Base-by-base conservation (phyloP, 1,139 yeast species). In the Sugiyamaella castrensis region DNA sequence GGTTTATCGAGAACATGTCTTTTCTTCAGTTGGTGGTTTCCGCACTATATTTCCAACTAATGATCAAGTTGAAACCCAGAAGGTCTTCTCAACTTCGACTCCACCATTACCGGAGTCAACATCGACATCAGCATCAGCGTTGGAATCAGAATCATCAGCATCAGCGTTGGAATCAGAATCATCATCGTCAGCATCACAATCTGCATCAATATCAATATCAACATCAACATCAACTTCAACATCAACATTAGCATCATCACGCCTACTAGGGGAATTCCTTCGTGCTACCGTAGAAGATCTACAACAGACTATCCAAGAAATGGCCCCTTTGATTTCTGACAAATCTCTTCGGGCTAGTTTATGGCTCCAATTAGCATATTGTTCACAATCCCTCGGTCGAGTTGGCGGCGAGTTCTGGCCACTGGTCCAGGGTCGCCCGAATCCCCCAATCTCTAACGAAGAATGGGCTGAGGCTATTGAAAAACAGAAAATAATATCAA, bases 1-100 rank as follows among this genome's bases (percentile, higher is more conserved):
- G 65, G 80, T 87, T 4, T 81, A 87, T 54, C 74, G 98, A 62
- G 97, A 91, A 64, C 84, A 81, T 58, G 80, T 87, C 11, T 86
- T 83, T 65, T 84, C 82, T 31, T 80, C 94, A 0, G 72, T 87
- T 4, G 79, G 86, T 40, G 80, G 84, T 8, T 84, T 77, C 63
- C 74, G 76, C 50, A 78, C 87, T 7, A 77, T 86, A 0, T 86
- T 87, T 59, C 77, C 77, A 4, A 60, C 52, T 8, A 48, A 49
- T n/a, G 37, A 50, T 30, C 47, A 43, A 15, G 50, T 28, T 11
- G 33, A 27, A 29, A 10, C 44, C 43, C 37, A 33, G 37, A 15
- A 15, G 9, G 37, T 31, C 12, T 37, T 31, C 12, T 37, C 13
- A 41, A 13, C 26, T 12, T 15, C 12, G 15, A 39, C 15, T 24